A percentile compares a stretch with the other conserved stretches of the same genome.
Conservation (phyloP, 768 basidiomycete species). For the Rhodotorula babjevae region DNA sequence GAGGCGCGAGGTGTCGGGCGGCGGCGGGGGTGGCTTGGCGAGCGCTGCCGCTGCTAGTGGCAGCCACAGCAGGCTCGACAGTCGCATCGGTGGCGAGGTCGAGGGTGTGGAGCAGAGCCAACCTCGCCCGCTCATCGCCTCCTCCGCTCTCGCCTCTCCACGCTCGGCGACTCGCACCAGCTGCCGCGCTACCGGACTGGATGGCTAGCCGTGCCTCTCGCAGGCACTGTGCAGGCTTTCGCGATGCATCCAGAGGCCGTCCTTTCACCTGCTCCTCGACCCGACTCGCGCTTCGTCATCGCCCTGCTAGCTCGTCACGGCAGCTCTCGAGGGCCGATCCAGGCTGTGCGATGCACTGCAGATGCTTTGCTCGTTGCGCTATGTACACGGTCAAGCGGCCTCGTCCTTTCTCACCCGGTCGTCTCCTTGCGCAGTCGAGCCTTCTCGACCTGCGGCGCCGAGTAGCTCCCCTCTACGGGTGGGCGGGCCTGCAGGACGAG, state of each 20-base stretch:
- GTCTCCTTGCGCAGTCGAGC: no score
- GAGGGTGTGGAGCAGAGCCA: not conserved
- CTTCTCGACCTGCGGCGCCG: no score
- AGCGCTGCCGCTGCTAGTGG: not conserved
- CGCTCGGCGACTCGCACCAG: not conserved
- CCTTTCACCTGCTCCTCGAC: no score
- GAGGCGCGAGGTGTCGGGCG: slow-evolving; percentile 53
- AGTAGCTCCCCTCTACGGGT: no score
- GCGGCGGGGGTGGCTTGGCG: not conserved
- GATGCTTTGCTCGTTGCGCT: not conserved
- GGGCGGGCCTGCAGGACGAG: not conserved
- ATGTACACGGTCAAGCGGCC: not conserved
- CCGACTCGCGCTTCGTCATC: no score
- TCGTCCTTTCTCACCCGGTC: not conserved
- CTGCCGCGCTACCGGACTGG: no score
- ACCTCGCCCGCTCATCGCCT: not conserved
- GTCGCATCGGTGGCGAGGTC: not conserved
- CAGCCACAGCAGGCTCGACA: not conserved
- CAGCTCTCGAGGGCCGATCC: not conserved
- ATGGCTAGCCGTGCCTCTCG: no score
- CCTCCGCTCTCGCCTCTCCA: no score
- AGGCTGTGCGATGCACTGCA: not conserved
- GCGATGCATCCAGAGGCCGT: no score
- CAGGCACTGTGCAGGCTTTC: no score
- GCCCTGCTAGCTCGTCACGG: no score